Evolutionary conservation across 1,284 basidiomycete species (phyloP), one percentile per base, ranked within the genome.

Genomic region (Salmacisia buchloeana): DNA sequence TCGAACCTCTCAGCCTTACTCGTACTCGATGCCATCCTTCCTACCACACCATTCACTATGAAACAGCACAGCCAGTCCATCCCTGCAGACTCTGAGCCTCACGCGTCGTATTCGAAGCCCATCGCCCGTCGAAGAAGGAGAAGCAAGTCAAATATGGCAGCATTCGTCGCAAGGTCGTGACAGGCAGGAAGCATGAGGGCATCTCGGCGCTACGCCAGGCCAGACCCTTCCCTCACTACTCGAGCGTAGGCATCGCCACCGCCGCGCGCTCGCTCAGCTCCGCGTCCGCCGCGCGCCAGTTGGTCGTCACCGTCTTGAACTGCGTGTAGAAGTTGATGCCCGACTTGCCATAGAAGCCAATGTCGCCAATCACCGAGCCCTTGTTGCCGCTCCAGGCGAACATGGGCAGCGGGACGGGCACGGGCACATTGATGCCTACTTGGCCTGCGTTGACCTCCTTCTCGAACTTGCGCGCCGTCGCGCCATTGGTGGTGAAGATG

Each of bases 401-500:
- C 91, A 96, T 94, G 10, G 88, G 89, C 57, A 90, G 83, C 49
- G 93, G 72, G 66, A 82, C 71, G 59, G 94, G 88, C 75, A 96
- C 91, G 49, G 94, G 88, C 1, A 94, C 89, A 78, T 98, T 97
- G 81, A 98, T 68, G 61, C 82, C 81, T 34, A 81, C 74, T 82
- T 97, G 92, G 45, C 94, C 94, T 59, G 92, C 88, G 69, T 97
- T 90, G 65, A 94, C 88, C 64, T 88, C 85, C 52, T 84, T 85
- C 82, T 98, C 94, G 70, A 96, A 98, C 81, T 90, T 91, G 66
- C 94, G 87, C 23, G 92, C 94, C 6, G 92, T 92, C 34, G 94
- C 90, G n/a, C 94, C 94, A 57, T 89, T 92, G 82, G 94, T 91
- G 34, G 94, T 98, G 81, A 97, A 97, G 78, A 97, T 92, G 25